A percentile compares a stretch with the other conserved stretches of the same genome.
Evolutionary conservation across 2,329 filamentous ascomycete genomes (phyloP).

Genomic region (Hypoxylon sp.): DNA sequence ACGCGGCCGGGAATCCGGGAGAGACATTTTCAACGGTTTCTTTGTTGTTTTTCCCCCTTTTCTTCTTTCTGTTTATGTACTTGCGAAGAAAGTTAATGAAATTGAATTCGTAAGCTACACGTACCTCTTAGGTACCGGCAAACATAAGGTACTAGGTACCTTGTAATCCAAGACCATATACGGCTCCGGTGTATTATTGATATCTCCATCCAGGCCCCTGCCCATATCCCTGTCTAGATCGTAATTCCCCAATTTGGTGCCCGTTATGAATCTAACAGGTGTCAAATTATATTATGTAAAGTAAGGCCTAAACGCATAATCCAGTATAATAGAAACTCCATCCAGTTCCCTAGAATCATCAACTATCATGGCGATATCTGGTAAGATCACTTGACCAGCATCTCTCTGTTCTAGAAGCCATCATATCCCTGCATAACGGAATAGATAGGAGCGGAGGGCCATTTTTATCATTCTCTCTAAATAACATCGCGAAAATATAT

Average conservation of each 20-base stretch:
- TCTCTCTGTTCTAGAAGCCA: background rate
- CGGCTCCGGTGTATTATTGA: too few relatives aligned
- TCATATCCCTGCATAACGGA: background rate
- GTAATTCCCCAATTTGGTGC: too few relatives aligned
- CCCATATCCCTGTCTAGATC: too few relatives aligned
- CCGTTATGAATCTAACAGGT: too few relatives aligned
- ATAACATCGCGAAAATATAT: background rate
- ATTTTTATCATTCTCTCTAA: background rate
- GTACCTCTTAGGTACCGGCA: background rate
- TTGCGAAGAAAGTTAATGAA: background rate
- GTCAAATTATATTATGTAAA: too few relatives aligned
- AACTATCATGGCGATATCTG: background rate
- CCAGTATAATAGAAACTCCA: background rate
- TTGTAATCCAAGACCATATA: too few relatives aligned
- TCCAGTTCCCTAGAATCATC: slow-evolving; percentile 1
- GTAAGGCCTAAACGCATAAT: too few relatives aligned
- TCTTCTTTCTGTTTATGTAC: background rate
- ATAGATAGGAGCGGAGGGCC: background rate
- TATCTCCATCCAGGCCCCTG: too few relatives aligned
- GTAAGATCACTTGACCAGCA: background rate
- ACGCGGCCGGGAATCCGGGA: slow-evolving; percentile 1
- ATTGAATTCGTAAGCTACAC: background rate
- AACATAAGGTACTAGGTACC: too few relatives aligned
- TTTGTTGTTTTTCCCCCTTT: background rate
- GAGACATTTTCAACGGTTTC: slow-evolving; percentile 9